These are phyloP conservation scores for Plicaturopsis crispa DNA, from an alignment of 768 basidiomycete species.

Conservation along the genomic window DNA sequence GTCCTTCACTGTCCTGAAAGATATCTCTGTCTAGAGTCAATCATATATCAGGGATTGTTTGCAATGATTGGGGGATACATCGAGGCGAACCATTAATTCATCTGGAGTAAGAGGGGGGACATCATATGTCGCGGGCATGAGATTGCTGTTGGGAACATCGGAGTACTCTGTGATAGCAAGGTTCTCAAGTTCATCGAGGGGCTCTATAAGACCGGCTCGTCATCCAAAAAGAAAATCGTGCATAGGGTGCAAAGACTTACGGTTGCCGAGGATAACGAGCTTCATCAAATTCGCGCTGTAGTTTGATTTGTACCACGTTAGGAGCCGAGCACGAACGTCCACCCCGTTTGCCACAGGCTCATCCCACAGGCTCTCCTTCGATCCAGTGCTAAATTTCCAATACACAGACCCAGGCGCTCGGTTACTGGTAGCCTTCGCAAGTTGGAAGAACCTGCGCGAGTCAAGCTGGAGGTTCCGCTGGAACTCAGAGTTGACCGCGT, in stretches of 20 bases:
- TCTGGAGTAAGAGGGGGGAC: too few species aligned
- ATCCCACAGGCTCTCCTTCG: conserved; percentile 16
- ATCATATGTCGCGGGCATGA: too few species aligned
- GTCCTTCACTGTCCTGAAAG: conserved; percentile 25
- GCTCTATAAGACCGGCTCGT: too few species aligned
- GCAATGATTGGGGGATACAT: conserved; percentile 2
- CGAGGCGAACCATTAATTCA: too few species aligned
- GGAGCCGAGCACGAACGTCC: conserved; percentile 22
- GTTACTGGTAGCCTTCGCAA: conserved; percentile 31
- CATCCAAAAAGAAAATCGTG: too few species aligned
- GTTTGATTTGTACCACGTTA: conserved; percentile 16
- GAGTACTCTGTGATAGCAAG: too few species aligned
- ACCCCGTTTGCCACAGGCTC: conserved; percentile 24
- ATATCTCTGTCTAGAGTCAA: conserved; percentile 10
- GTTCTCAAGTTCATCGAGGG: too few species aligned
- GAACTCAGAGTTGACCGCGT: conserved; percentile 51
- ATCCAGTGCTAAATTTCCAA: conserved; percentile 34
- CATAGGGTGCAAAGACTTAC: too few species aligned
- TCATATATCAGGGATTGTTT: conserved; percentile 11
- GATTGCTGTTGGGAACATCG: too few species aligned
- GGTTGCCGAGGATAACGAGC: too few species aligned
- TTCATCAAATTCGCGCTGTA: conserved; percentile 20
- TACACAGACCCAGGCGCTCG: conserved; percentile 26
- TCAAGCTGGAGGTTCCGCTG: conserved; percentile 42
- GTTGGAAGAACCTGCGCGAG: conserved; percentile 37